Base-by-base conservation (phyloP, 345 rosid genomes). In the Aquilaria yunnanensis region DNA sequence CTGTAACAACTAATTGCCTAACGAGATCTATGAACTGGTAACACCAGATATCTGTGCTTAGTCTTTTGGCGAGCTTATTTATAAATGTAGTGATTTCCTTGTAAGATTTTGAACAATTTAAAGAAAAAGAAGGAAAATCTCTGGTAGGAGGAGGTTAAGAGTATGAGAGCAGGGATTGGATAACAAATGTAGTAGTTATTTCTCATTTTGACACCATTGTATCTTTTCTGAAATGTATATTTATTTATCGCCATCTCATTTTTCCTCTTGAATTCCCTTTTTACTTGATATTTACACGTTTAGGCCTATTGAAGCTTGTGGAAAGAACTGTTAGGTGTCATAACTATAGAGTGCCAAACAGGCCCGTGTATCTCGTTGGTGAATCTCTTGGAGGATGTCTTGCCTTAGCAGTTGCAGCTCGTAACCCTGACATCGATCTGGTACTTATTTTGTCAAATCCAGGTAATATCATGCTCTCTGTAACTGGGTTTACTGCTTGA, bases 341-440 rank as follows among this genome's bases (percentile, higher is more conserved):
- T 70, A 14, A 70, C 62, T 8, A 52, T 23, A 65, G 67, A 41
- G 68, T 62, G 8, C 86, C 77, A n/a, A 65, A 71, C 1, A 73
- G 81, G 50, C 88, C 91, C 4, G 72, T 85, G 3, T 85, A 83
- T 60, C 66, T 83, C 51, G 83, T 83, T 51, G 88, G 84, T 50
- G 88, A 85, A 32, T 82, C 80, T 56, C 29, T 82, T 13, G 87
- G 87, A 64, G 81, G 77, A 12, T 85, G 80, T 67, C 67, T 85
- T 57, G 88, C 86, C 30, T 67, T 80, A 32, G 83, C 79, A 48
- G 80, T 85, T 72, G 88, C 88, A 32, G 86, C 83, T 0, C 65
- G 66, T 34, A 81, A 79, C 70, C 80, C 88, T 7, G 74, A 83
- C 53, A 59, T 77, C 6, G 86, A 85, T 70, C 68, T 82, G 59